Evolutionary conservation across 2,329 filamentous ascomycete genomes (phyloP).

Genomic region (Colletotrichum tofieldiae): DNA sequence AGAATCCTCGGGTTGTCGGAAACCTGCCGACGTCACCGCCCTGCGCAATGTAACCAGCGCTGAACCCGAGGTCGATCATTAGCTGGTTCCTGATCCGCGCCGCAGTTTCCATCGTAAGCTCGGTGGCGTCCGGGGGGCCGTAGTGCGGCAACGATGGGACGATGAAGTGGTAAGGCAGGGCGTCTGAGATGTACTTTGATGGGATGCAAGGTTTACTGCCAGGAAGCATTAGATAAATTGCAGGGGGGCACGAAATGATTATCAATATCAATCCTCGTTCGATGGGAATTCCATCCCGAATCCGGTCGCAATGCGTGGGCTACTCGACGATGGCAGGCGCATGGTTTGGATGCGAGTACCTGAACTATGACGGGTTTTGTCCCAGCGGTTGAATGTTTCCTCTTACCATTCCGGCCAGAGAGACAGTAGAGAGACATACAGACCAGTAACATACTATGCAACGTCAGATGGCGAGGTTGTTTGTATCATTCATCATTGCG

Average conservation of each 20-base stretch:
- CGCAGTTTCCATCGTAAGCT: no score
- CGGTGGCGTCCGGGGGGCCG: neutral
- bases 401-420: neutral
- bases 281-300: neutral
- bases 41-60: no score
- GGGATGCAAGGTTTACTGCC: neutral
- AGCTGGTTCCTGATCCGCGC: no score
- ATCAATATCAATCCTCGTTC: neutral
- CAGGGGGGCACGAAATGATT: neutral
- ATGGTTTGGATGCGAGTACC: neutral
- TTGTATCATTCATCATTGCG: neutral
- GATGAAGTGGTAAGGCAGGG: neutral
- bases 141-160: constrained; percentile 4
- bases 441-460: neutral
- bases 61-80: no score
- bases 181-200: neutral
- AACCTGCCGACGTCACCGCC: no score
- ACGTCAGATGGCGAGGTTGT: neutral
- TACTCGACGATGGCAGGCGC: neutral
- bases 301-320: neutral
- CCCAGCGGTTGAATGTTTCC: no score
- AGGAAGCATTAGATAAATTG: neutral
- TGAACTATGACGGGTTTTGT: neutral
- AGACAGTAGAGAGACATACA: neutral
- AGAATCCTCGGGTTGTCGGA: no score